These are phyloP conservation scores for Gynochthodes officinalis DNA, from an alignment of 257 asterid species.

Conservation along the genomic window DNA sequence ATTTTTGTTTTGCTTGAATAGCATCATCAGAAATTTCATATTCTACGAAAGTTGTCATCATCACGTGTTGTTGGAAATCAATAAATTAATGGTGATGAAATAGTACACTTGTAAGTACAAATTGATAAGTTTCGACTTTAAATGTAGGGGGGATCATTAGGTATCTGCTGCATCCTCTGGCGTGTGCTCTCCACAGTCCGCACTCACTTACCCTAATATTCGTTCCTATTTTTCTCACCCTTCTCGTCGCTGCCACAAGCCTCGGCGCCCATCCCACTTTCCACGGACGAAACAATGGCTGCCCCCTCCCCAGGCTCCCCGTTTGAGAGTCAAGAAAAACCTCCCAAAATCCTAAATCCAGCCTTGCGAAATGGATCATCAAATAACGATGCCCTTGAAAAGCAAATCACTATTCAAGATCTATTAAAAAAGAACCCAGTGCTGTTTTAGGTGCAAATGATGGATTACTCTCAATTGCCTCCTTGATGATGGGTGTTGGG, in stretches of 20 bases:
- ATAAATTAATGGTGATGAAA: background rate
- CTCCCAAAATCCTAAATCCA: constrained; percentile 4
- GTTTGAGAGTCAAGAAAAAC: constrained; percentile 6
- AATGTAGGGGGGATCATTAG: constrained; percentile 52
- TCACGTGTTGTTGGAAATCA: background rate
- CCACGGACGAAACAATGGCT: background rate
- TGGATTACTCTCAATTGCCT: constrained; percentile 60
- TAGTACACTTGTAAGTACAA: background rate
- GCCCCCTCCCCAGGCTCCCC: background rate
- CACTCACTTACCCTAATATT: constrained; percentile 22
- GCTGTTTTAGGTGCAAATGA: constrained; percentile 74
- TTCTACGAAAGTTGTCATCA: background rate
- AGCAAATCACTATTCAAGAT: constrained; percentile 7
- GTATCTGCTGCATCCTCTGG: too few relatives aligned
- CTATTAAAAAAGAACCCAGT: constrained; percentile 55
- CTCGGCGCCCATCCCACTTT: background rate
- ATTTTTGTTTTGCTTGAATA: too few relatives aligned
- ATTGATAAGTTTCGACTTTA: background rate
- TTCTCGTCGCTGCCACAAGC: constrained; percentile 9
- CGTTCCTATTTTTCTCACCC: background rate
- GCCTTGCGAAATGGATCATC: constrained; percentile 6
- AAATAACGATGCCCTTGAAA: constrained; percentile 35
- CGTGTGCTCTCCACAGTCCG: constrained; percentile 63
- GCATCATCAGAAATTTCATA: background rate
- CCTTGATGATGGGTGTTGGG: constrained; percentile 71